A percentile compares a stretch with the other conserved stretches of the same genome.
phyloP scores from a whole-genome alignment of 2,329 filamentous ascomycete genomes.

The Malbranchea zuffiana region DNA sequence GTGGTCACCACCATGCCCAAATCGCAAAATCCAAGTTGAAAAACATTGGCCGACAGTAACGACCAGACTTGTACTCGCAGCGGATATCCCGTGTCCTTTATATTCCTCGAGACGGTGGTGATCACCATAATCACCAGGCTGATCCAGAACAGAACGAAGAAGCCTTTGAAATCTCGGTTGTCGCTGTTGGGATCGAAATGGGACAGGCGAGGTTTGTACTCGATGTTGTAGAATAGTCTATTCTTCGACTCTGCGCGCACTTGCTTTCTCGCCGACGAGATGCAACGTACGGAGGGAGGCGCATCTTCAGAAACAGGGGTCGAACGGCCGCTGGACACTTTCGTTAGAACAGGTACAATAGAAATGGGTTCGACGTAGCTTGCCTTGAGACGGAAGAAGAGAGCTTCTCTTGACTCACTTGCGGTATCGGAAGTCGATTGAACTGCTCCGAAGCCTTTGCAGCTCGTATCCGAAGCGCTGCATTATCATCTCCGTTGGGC shows the following conservation, averaged over 20 bases:
- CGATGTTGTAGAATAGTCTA: conserved; percentile 83
- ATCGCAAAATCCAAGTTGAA: conserved; percentile 75
- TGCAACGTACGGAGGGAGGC: conserved; percentile 78
- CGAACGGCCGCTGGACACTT: conserved; percentile 36
- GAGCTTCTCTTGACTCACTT: conserved; percentile 10
- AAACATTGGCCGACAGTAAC: conserved; percentile 77
- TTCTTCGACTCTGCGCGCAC: conserved; percentile 69
- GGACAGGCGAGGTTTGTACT: conserved; percentile 80
- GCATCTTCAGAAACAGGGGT: conserved; percentile 82
- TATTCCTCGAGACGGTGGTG: conserved; percentile 82
- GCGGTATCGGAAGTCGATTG: conserved; percentile 3
- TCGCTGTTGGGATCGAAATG: conserved; percentile 91
- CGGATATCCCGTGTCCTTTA: conserved; percentile 85
- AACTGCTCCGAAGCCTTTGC: conserved; percentile 8
- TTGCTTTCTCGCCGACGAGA: conserved; percentile 75
- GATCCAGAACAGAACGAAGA: conserved; percentile 98
- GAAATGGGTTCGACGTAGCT: neutral
- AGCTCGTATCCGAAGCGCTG: conserved; percentile 12
- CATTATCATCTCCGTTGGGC: conserved; percentile 7
- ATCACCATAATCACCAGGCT: conserved; percentile 93
- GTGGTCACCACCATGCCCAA: conserved; percentile 73
- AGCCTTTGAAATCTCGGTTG: conserved; percentile 88
- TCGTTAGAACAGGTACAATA: neutral
- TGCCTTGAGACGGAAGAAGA: conserved; percentile 25
- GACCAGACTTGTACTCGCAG: conserved; percentile 78